These are phyloP conservation scores for Talaromyces sp. DNA, from an alignment of 2,329 filamentous ascomycete genomes.

Conservation along the genomic window DNA sequence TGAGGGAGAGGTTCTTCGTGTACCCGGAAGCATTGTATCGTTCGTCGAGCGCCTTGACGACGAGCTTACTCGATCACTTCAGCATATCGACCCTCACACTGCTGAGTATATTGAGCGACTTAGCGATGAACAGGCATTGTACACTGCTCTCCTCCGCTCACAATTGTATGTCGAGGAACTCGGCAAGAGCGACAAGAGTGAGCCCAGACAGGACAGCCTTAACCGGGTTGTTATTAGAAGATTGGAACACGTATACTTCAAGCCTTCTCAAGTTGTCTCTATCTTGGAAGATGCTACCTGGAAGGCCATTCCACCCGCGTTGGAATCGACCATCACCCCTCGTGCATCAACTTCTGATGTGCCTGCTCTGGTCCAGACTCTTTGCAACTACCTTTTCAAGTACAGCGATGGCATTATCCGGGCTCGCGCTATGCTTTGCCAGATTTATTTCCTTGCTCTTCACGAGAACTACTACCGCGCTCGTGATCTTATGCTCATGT, in stretches of 20 bases:
- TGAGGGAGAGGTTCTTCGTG: slow-evolving; percentile 75
- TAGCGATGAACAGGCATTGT: slow-evolving; percentile 83
- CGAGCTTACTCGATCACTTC: slow-evolving; percentile 93
- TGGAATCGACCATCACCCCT: slow-evolving; percentile 79
- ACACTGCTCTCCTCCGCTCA: slow-evolving; percentile 86
- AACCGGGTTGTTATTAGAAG: slow-evolving; percentile 93
- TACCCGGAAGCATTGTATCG: slow-evolving; percentile 91
- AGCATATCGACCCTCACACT: slow-evolving; percentile 96
- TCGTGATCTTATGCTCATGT: slow-evolving; percentile 99
- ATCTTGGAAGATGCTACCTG: slow-evolving; percentile 94
- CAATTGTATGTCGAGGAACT: slow-evolving; percentile 85
- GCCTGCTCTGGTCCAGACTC: slow-evolving; percentile 69
- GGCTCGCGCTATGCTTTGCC: slow-evolving; percentile 94
- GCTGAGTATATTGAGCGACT: slow-evolving; percentile 97
- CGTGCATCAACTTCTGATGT: slow-evolving; percentile 67
- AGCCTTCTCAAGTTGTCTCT: slow-evolving; percentile 88
- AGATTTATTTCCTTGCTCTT: slow-evolving; percentile 96
- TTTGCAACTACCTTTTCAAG: slow-evolving; percentile 93
- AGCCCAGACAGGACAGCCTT: slow-evolving; percentile 77
- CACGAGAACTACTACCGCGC: slow-evolving; percentile 98
- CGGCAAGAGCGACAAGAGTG: slow-evolving; percentile 64
- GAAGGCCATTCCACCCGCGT: slow-evolving; percentile 67
- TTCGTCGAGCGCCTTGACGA: slow-evolving; percentile 94
- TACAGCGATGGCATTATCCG: slow-evolving; percentile 95
- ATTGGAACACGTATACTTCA: slow-evolving; percentile 98